phyloP scores from a whole-genome alignment of 768 basidiomycete species.

The Psilocybe azurescens region DNA sequence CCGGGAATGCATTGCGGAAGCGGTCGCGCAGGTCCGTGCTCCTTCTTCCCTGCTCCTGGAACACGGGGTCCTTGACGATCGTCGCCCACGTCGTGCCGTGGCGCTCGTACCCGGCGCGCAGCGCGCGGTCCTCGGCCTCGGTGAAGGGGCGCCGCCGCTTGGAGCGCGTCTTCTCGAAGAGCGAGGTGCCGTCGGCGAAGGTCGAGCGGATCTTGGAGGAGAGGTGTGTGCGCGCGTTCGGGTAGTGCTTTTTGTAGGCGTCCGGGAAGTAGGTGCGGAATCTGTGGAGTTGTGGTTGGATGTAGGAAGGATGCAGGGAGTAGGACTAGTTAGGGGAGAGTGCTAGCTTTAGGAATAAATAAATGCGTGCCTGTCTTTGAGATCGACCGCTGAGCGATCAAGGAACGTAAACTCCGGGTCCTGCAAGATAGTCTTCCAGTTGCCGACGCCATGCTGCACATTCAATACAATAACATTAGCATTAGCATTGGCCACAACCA shows the following conservation, averaged over 20 bases:
- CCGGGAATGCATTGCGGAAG: constrained; percentile 88
- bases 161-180: constrained; percentile 85
- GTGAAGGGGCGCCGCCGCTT: constrained; percentile 90
- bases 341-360: too few species aligned
- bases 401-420: constrained; percentile 81
- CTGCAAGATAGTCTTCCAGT: constrained; percentile 91
- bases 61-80: constrained; percentile 88
- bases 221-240: constrained; percentile 88
- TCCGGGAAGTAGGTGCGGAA: constrained; percentile 93
- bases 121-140: constrained; percentile 82
- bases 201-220: constrained; percentile 84
- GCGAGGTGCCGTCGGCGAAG: constrained; percentile 80
- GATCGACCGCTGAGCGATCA: constrained; percentile 87
- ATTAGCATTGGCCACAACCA: constrained; percentile 9
- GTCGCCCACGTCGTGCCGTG: constrained; percentile 91
- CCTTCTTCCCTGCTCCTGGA: constrained; percentile 79
- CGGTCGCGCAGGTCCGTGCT: constrained; percentile 86
- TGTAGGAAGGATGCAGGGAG: too few species aligned
- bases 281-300: constrained; percentile 39
- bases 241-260: constrained; percentile 90
- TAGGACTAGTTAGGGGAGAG: too few species aligned
- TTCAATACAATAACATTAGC: neutral
- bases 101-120: constrained; percentile 86
- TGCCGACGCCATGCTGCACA: constrained; percentile 85
- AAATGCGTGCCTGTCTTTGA: constrained; percentile 78